Base-by-base conservation (phyloP, 139 green algal genomes). In the Edaphochlamys debaryana region DNA sequence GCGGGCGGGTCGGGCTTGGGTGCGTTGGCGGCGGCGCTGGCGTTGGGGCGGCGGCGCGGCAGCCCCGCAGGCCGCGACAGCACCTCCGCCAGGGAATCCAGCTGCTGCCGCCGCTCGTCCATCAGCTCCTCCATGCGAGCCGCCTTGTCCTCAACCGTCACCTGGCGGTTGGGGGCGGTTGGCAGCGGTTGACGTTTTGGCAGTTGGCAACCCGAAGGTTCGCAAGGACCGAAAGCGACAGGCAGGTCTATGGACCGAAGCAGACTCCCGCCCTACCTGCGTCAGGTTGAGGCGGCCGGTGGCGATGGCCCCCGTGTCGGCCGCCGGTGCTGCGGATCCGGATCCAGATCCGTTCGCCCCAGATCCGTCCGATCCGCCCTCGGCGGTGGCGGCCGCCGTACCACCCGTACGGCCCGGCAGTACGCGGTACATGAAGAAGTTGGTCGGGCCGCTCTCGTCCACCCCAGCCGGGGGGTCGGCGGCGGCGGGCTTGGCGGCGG, bases 341-440 rank as follows among this genome's bases (percentile, higher is more conserved):
- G n/a, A n/a, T n/a, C n/a, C n/a, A n/a, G n/a, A n/a, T n/a, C n/a
- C n/a, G n/a, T n/a, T n/a, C n/a, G n/a, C n/a, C n/a, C n/a, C n/a
- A n/a, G n/a, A n/a, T n/a, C n/a, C n/a, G n/a, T n/a, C n/a, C n/a
- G n/a, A n/a, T n/a, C n/a, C n/a, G n/a, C n/a, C n/a, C n/a, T n/a
- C n/a, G n/a, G n/a, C n/a, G n/a, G n/a, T n/a, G n/a, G n/a, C n/a
- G n/a, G n/a, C n/a, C n/a, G n/a, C n/a, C n/a, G n/a, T n/a, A n/a
- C n/a, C n/a, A n/a, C n/a, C n/a, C n/a, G n/a, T n/a, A n/a, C n/a
- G n/a, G n/a, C n/a, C n/a, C n/a, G n/a, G n/a, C n/a, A n/a, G n/a
- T n/a, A n/a, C n/a, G n/a, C 73, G 56, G 73, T 80, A 80, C 56
- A 80, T 69, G 73, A 80, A 80, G 38, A 80, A 80, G 56, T 54